Evolutionary conservation across 225 moss, liverwort and hornwort species (phyloP), one percentile per base, ranked within the genome.

Genomic region (Marchantia paleacea): DNA sequence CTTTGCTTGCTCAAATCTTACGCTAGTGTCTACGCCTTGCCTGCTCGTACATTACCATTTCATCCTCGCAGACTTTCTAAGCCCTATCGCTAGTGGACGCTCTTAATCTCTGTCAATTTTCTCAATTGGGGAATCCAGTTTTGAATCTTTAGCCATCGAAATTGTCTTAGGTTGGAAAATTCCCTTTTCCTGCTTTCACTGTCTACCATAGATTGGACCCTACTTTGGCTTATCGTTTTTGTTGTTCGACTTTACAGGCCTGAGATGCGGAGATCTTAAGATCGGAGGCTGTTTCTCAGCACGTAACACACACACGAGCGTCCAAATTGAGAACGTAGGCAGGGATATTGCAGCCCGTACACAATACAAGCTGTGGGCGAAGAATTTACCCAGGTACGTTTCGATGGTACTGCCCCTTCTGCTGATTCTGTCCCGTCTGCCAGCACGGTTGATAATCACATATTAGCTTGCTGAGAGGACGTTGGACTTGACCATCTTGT

Each of bases 201-300:
- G 29, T n/a, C 3, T 77, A 47, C 22, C 63, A 6, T 16, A 64
- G 77, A 77, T 64, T 77, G 31, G 49, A 49, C 31, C 20, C 60
- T 73, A 60, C 30, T 31, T 28, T 57, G 39, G 20, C 77, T 77
- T 49, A 62, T 50, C 22, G 60, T 62, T 47, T 62, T 49, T 19
- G 62, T 77, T 62, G 48, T 39, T 63, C 11, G 12, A 22, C 47
- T 63, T 24, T 25, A 62, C 63, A 64, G 77, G 77, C 62, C n/a
- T 64, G 15, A n/a, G 75, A 63, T 62, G 47, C 61, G 63, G 73
- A 20, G 77, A 77, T 77, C 77, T 77, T 77, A 63, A 77, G 63
- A 77, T 62, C 77, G 16, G 47, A 12, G 49, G 61, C 48, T 19
- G 4, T 10, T 61, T 26, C 61, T 48, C 77, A 77, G 63, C 62